phyloP scores from a whole-genome alignment of 1,284 basidiomycete genomes.

The Inonotus hispidus region DNA sequence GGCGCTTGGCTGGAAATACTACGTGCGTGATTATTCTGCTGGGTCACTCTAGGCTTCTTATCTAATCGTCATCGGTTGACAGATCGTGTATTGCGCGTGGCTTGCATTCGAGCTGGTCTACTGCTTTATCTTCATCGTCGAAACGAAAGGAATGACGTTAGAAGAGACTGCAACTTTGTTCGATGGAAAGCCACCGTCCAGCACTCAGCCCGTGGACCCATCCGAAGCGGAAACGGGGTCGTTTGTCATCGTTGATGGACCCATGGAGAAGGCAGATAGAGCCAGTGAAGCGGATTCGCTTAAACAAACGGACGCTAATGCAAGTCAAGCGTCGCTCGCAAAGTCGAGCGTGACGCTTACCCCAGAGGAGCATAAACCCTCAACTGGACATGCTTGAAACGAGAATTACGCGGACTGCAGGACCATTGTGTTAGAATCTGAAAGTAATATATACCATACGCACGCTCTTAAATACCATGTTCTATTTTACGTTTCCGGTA shows the following conservation, averaged over 20 bases:
- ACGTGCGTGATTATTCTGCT: constrained; percentile 34
- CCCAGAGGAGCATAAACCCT: background rate
- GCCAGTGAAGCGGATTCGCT: constrained; percentile 34
- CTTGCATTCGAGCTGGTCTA: constrained; percentile 56
- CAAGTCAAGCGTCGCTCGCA: background rate
- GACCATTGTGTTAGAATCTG: too few species aligned
- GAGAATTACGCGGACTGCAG: too few species aligned
- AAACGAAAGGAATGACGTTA: constrained; percentile 66
- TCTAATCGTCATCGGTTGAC: background rate
- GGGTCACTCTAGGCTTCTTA: background rate
- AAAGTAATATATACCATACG: too few species aligned
- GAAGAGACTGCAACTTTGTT: constrained; percentile 72
- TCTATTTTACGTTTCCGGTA: too few species aligned
- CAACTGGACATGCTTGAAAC: too few species aligned
- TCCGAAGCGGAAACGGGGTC: background rate
- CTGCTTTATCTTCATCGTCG: constrained; percentile 61
- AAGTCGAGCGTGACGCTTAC: background rate
- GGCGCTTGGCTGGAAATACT: constrained; percentile 59
- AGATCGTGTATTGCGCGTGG: constrained; percentile 67
- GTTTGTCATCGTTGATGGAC: background rate
- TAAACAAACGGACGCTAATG: constrained; percentile 17
- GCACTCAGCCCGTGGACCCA: background rate
- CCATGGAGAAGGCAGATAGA: background rate
- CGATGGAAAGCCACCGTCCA: constrained; percentile 50
- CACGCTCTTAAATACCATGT: too few species aligned